These are phyloP conservation scores for Phytophthora idaei DNA, from an alignment of 352 stramenopile species.

Conservation along the genomic window DNA sequence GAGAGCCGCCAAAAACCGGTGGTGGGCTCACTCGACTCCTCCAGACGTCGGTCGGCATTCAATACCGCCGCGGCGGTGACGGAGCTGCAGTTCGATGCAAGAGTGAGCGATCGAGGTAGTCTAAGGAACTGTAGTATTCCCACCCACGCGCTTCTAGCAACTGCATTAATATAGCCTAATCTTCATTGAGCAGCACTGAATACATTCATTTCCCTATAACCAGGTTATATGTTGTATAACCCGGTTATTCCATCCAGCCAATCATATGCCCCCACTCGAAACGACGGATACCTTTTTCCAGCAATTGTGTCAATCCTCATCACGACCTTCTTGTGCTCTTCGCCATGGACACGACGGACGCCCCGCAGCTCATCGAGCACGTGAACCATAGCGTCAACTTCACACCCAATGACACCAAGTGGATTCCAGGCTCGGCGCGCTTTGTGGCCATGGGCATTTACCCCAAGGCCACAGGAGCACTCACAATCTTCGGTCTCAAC, in stretches of 20 bases:
- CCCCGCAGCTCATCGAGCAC: slow-evolving; percentile 98
- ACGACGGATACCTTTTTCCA: slow-evolving; percentile 29
- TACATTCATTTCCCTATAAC: background rate
- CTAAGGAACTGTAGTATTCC: background rate
- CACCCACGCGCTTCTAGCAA: background rate
- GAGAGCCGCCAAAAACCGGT: slow-evolving; percentile 20
- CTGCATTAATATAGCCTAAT: too few relatives aligned
- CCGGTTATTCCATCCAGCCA: slow-evolving; percentile 6
- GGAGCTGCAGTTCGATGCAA: slow-evolving; percentile 1
- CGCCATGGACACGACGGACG: slow-evolving; percentile 95
- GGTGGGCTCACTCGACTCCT: slow-evolving; percentile 5
- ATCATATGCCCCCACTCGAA: slow-evolving; percentile 10
- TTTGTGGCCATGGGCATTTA: slow-evolving; percentile 95
- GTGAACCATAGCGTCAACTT: slow-evolving; percentile 92
- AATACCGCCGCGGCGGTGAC: background rate
- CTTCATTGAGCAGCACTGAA: background rate
- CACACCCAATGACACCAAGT: slow-evolving; percentile 95
- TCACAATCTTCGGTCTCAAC: slow-evolving; percentile 93
- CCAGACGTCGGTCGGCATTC: background rate
- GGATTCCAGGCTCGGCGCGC: slow-evolving; percentile 93
- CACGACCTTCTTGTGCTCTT: background rate
- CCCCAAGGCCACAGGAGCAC: slow-evolving; percentile 91
- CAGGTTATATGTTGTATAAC: background rate
- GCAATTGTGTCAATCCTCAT: slow-evolving; percentile 17
- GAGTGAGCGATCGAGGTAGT: background rate